Base-by-base conservation (phyloP, 371 early-diverging fungal genomes). In the Mortierella sp. region DNA sequence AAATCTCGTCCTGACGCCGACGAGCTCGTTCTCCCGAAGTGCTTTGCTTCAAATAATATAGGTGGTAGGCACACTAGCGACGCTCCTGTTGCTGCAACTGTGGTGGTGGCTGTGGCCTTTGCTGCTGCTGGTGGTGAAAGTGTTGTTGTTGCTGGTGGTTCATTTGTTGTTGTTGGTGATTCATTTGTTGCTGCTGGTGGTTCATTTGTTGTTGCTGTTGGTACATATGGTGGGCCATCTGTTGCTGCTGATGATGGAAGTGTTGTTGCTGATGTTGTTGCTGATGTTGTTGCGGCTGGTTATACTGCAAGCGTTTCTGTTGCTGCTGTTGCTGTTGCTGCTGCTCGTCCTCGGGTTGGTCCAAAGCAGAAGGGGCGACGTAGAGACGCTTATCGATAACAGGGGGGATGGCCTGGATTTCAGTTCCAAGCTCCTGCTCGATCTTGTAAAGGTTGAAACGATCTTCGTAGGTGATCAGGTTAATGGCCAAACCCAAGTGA, bases 371-470 rank as follows among this genome's bases (percentile, higher is more conserved):
- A 24, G 94, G 93, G 5, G 96, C 95, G 35, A 96, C 96, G 82
- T 97, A 98, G 55, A 98, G 92, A 44, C 91, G 89, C 88, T 95
- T 96, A 91, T 98, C 98, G 81, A 99, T 97, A 63, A 95, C 95
- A 1, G 97, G 95, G 43, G 99, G 99, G 75, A 99, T 99, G 74
- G 99, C 96, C 83, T 93, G 93, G 81, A 99, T 99, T 88, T 98
- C 98, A 41, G 99, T 99, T 48, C 99, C 99, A 49, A 98, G 92
- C 88, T 98, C 98, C 82, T 98, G 97, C 88, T 99, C 99, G 78
- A 99, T 98, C 89, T 95, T 94, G 92, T 97, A 98, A 70, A 99
- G 92, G 88, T 97, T 97, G 89, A 96, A 97, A 72, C 98, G 92
- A 88, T 99, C 98, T 80, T 99, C 99, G 83, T 97, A 95, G 3